phyloP scores from a whole-genome alignment of 2,329 filamentous ascomycete species.

The Ceratocystis albifundus region DNA sequence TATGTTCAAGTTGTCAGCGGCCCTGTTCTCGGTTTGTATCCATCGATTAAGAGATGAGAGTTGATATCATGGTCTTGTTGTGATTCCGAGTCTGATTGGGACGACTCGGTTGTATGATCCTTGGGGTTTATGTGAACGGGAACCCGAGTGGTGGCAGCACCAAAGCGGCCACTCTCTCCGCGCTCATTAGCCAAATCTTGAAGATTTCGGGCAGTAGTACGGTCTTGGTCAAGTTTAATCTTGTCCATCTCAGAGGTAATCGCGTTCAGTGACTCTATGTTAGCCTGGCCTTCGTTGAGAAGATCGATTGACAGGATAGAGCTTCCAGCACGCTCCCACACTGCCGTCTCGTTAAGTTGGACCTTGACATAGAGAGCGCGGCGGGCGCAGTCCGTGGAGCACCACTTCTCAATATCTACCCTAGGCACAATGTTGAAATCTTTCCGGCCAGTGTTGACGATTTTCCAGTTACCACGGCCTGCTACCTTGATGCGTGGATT shows the following conservation, averaged over 20 bases:
- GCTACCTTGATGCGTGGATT: slow-evolving; percentile 47
- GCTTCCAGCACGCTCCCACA: slow-evolving; percentile 63
- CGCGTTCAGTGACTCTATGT: slow-evolving; percentile 35
- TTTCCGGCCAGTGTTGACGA: slow-evolving; percentile 43
- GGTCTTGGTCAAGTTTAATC: slow-evolving; percentile 37
- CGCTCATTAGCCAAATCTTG: slow-evolving; percentile 42
- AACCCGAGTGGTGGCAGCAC: slow-evolving; percentile 22
- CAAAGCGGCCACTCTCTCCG: slow-evolving; percentile 28
- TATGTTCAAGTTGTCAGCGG: not conserved
- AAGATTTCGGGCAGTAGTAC: slow-evolving; percentile 33
- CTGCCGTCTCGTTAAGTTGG: slow-evolving; percentile 73
- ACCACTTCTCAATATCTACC: slow-evolving; percentile 75
- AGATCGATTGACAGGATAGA: slow-evolving; percentile 48
- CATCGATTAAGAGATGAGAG: slow-evolving; percentile 21
- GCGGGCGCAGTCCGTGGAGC: slow-evolving; percentile 64
- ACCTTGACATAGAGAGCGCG: slow-evolving; percentile 77
- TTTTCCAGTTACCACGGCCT: slow-evolving; percentile 53
- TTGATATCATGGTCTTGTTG: slow-evolving; percentile 13
- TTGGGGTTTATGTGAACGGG: slow-evolving; percentile 26
- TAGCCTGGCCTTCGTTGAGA: slow-evolving; percentile 51
- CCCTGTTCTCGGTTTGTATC: slow-evolving; percentile 19
- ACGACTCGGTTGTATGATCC: not conserved
- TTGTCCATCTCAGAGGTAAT: slow-evolving; percentile 33
- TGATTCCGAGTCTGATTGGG: not conserved
- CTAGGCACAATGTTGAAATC: slow-evolving; percentile 57